Conservation (phyloP, 202 grass and related monocot species). For the Bolboschoenoplectus hybrid region DNA sequence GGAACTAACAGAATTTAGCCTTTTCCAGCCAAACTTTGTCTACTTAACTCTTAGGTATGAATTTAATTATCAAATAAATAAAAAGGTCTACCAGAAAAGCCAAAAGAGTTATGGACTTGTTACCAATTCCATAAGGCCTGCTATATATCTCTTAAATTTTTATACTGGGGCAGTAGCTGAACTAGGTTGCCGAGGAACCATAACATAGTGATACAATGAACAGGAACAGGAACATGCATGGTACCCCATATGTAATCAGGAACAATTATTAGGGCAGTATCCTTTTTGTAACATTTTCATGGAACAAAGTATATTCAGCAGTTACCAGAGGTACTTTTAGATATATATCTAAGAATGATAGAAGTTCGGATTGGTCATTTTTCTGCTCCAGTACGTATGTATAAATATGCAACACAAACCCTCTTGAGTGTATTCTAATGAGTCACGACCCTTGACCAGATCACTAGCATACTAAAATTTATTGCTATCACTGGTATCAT, state of each 20-base stretch:
- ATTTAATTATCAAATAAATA: not conserved
- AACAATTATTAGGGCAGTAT: not conserved
- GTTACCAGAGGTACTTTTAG: not conserved
- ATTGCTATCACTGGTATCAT: not conserved
- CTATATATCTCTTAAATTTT: not conserved
- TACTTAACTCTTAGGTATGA: not conserved
- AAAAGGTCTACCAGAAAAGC: not conserved
- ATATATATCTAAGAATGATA: not conserved
- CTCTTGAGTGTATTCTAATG: not conserved
- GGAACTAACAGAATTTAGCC: not conserved
- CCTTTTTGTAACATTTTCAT: not conserved
- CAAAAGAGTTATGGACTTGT: not conserved
- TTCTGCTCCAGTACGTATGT: not conserved
- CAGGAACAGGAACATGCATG: not conserved
- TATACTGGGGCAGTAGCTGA: not conserved
- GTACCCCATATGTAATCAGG: not conserved
- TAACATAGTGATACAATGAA: not conserved
- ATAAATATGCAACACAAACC: not conserved
- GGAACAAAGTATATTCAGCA: not conserved
- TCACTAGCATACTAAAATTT: not conserved
- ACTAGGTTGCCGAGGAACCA: not conserved
- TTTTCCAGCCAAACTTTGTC: not conserved
- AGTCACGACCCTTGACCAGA: not conserved
- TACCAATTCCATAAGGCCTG: not conserved
- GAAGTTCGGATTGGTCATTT: not conserved